Conservation (phyloP, 1,284 basidiomycete species). For the Ceratorhiza oryzae-sativae region DNA sequence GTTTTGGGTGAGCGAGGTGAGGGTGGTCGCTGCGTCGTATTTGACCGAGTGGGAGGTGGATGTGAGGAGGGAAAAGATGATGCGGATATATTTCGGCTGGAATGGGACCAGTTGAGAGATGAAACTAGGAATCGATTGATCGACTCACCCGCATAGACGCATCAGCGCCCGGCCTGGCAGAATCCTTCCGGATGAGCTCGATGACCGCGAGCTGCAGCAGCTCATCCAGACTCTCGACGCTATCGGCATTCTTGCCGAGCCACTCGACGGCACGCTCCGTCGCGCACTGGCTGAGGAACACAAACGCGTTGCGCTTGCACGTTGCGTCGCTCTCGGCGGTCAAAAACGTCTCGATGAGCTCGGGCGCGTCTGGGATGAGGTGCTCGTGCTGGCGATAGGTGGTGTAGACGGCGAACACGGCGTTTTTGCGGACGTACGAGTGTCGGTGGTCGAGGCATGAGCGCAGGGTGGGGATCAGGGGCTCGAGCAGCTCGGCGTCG, state of each 20-base stretch:
- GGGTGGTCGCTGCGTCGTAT: constrained; percentile 95
- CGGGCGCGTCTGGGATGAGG: constrained; percentile 96
- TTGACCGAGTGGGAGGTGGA: constrained; percentile 94
- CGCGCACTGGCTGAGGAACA: constrained; percentile 89
- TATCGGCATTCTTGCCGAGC: constrained; percentile 84
- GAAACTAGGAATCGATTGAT: constrained; percentile 24
- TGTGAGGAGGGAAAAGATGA: constrained; percentile 94
- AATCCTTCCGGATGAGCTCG: constrained; percentile 92
- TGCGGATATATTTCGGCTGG: constrained; percentile 89
- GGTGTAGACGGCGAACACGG: constrained; percentile 93
- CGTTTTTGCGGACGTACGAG: constrained; percentile 98
- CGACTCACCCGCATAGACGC: constrained; percentile 73
- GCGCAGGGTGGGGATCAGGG: constrained; percentile 91
- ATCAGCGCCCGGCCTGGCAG: constrained; percentile 67
- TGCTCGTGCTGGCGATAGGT: constrained; percentile 95
- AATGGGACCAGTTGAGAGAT: too few relatives aligned
- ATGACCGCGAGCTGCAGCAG: constrained; percentile 96
- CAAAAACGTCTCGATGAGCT: constrained; percentile 96
- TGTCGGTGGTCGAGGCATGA: constrained; percentile 97
- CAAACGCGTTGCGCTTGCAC: constrained; percentile 97
- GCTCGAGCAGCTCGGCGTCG: constrained; percentile 94
- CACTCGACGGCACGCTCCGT: constrained; percentile 94
- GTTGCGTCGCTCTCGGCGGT: constrained; percentile 96
- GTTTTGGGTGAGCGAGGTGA: constrained; percentile 95
- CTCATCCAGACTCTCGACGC: constrained; percentile 87